Conservation (phyloP, 2,329 filamentous ascomycete species). For the Pseudogymnoascus sp. region DNA sequence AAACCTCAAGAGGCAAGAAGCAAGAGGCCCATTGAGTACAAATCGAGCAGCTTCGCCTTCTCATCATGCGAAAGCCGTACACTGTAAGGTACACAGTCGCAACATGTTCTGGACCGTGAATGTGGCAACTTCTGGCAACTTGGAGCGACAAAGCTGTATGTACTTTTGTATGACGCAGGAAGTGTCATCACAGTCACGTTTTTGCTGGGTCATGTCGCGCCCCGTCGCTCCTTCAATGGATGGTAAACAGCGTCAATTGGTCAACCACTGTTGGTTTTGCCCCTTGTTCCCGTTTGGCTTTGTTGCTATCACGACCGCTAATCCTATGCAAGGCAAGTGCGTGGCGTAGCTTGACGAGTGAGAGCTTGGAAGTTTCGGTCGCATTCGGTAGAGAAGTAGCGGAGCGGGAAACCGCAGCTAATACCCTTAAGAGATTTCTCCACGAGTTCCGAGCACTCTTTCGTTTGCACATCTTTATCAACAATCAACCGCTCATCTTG, state of each 20-base stretch:
- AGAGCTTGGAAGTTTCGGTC: slow-evolving; percentile 10
- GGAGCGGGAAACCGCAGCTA: slow-evolving; percentile 11
- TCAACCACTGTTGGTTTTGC: slow-evolving; percentile 5
- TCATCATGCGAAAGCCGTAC: background rate
- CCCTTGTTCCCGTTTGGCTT: slow-evolving; percentile 7
- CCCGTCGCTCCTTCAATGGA: background rate
- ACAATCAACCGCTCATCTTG: slow-evolving; percentile 4
- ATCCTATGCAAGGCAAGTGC: slow-evolving; percentile 18
- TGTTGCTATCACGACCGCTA: slow-evolving; percentile 8
- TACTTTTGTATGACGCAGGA: background rate
- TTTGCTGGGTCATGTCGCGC: slow-evolving; percentile 6
- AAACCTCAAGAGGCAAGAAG: background rate
- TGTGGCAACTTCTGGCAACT: background rate
- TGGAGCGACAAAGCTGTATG: background rate
- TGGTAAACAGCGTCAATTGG: background rate
- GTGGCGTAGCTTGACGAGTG: slow-evolving; percentile 18
- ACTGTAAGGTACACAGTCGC: background rate
- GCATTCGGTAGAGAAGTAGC: slow-evolving; percentile 12
- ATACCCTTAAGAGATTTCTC: slow-evolving; percentile 12
- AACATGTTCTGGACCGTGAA: background rate
- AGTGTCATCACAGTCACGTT: slow-evolving; percentile 5
- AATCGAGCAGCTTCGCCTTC: background rate
- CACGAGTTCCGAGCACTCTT: slow-evolving; percentile 11
- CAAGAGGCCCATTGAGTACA: background rate
- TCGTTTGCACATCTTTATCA: slow-evolving; percentile 10